A percentile compares a stretch with the other conserved stretches of the same genome.
Evolutionary conservation across 2,329 filamentous ascomycete genomes (phyloP).

Genomic region (Botrytis paeoniae): DNA sequence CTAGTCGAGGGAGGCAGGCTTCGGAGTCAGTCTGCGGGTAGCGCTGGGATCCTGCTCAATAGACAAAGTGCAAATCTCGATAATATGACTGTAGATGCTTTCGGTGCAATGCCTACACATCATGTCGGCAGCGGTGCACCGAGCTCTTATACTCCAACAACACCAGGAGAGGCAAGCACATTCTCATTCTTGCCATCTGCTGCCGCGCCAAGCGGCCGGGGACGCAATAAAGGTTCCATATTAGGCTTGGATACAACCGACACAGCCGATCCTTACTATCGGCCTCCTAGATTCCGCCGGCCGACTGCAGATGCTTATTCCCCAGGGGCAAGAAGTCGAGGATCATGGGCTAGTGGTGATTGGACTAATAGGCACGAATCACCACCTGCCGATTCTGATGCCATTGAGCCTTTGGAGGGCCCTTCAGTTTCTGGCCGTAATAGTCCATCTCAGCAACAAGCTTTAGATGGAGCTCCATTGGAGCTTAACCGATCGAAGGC

Average conservation of each 20-base stretch:
- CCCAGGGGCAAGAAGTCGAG: conserved; percentile 43
- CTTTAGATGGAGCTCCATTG: conserved; percentile 29
- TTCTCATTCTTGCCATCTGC: conserved; percentile 66
- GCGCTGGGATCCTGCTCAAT: conserved; percentile 58
- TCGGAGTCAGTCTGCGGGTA: conserved; percentile 60
- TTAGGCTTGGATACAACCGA: conserved; percentile 50
- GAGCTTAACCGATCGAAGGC: conserved; percentile 46
- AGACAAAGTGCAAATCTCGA: conserved; percentile 54
- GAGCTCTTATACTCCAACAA: conserved; percentile 69
- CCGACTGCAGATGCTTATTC: conserved; percentile 55
- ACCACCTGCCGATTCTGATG: conserved; percentile 41
- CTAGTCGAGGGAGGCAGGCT: conserved; percentile 49
- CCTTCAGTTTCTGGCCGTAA: conserved; percentile 44
- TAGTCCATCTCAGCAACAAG: conserved; percentile 47
- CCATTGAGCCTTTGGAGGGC: conserved; percentile 40
- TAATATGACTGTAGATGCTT: conserved; percentile 46
- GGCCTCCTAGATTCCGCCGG: conserved; percentile 71
- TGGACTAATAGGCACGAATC: conserved; percentile 41
- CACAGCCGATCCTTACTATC: conserved; percentile 77
- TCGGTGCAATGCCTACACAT: conserved; percentile 41
- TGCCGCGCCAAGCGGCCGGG: conserved; percentile 29
- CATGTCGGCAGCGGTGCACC: conserved; percentile 47
- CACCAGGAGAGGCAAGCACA: conserved; percentile 65
- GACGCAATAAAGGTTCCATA: conserved; percentile 40
- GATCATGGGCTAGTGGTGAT: conserved; percentile 47